Evolutionary conservation across 805 yeast genomes (phyloP), one percentile per base, ranked within the genome.

Genomic region (Zygosaccharomyces rouxii): DNA sequence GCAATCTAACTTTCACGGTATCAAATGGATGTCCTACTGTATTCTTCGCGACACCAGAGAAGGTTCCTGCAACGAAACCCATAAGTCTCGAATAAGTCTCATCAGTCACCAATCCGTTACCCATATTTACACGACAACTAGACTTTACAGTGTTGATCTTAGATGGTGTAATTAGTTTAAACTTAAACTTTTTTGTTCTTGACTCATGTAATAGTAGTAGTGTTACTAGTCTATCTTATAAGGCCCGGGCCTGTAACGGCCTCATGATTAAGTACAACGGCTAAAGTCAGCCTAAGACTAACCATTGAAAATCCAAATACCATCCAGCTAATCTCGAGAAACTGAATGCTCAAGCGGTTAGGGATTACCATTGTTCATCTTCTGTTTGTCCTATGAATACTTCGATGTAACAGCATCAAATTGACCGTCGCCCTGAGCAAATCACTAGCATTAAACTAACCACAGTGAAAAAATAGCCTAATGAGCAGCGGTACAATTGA

Each of bases 21-120:
- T 89, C 97, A 57, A 89, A 87, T 9, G 97, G 96, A 66, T 89
- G 97, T 2, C 97, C 97, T 7, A 89, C 96, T 0, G 84, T 81
- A 57, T 89, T 86, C 63, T 89, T 89, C 58, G 87, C 84, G 21
- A 87, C 79, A 19, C 97, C 97, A 0, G 92, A 83, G 61, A 86
- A 86, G 60, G 86, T 80, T 6, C 97, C 97, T 2, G 96, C 96
- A 19, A 88, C 77, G 61, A 89, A 89, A 18, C 96, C 96, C 51
- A 83, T 76, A 55, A 57, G 42, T 37, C 62, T 51, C 21, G 64
- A 59, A 41, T 59, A 58, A 11, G 56, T 49, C 50, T 59, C 64
- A 48, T 54, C 54, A 19, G 59, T 51, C 16, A 53, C 45, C 25
- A 56, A 26, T 23, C 51, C 38, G 16, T 44, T 35, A 9, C 39